Evolutionary conservation across 1,284 basidiomycete species (phyloP), one percentile per base, ranked within the genome.

Genomic region (Fomitopsis palustris): DNA sequence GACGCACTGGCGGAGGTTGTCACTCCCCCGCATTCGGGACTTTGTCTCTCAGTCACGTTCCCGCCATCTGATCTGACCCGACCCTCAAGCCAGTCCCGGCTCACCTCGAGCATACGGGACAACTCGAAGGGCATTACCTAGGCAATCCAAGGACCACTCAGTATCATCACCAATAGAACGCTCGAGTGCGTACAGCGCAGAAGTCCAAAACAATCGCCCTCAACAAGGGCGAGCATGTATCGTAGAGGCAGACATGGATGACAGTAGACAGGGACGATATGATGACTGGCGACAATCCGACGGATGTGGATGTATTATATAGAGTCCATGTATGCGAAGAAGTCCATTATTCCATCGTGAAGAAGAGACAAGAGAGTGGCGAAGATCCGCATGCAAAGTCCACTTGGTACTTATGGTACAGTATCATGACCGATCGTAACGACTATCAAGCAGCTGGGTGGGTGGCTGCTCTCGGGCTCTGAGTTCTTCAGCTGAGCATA

Each of bases 401-500:
- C 53, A 53, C 33, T 14, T 45, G 37, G n/a, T 21, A 25, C 55
- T 21, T 49, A 55, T 47, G 31, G 21, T 47, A 55, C 57, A 58
- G 41, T 29, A 47, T 54, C 57, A 31, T 58, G 53, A 42, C 54
- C 42, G 53, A 37, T 29, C 23, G 35, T 39, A 25, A 49, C 9
- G 25, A 52, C 23, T 39, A 53, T 23, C 57, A 27, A 33, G 47
- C 12, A 33, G 35, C 8, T 37, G 53, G 60, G 52, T 62, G 29
- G 65, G 60, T 45, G 23, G 19, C 61, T 61, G 45, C 68, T 67
- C 25, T n/a, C n/a, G 14, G 19, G 10, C 17, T 16, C 39, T 31
- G 2, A n/a, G 17, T 29, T 12, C 25, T 14, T 70, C 68, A 45
- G 41, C 39, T 42, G 29, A 41, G 42, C 45, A 69, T 69, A 29